Conservation (phyloP, 768 basidiomycete species). For the Pluteus cervinus region DNA sequence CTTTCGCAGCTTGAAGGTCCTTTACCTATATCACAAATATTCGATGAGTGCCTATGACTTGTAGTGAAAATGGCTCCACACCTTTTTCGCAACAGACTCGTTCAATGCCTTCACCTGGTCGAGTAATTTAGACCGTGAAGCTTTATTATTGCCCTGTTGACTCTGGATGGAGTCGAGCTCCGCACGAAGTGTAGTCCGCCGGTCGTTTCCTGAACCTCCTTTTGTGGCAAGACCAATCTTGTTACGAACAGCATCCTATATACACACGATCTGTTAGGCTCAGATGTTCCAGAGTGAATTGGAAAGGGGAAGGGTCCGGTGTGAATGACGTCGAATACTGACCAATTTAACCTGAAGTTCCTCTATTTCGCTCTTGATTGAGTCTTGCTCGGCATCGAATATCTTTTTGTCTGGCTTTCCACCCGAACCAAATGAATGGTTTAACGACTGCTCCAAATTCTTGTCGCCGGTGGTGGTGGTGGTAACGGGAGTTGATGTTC, state of each 20-base stretch:
- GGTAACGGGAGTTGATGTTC: slow-evolving; percentile 42
- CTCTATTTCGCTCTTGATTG: slow-evolving; percentile 80
- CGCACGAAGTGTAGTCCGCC: slow-evolving; percentile 62
- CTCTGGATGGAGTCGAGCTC: slow-evolving; percentile 78
- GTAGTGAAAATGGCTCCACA: slow-evolving; percentile 19
- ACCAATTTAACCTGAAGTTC: slow-evolving; percentile 75
- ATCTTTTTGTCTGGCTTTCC: slow-evolving; percentile 80
- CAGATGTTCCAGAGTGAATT: too few relatives aligned
- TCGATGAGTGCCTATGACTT: slow-evolving; percentile 1
- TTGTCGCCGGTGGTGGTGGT: slow-evolving; percentile 34
- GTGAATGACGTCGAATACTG: slow-evolving; percentile 25
- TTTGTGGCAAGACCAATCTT: slow-evolving; percentile 66
- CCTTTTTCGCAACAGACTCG: slow-evolving; percentile 80
- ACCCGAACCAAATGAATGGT: slow-evolving; percentile 28
- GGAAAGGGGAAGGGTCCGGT: slow-evolving; percentile 7
- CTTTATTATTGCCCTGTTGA: slow-evolving; percentile 75
- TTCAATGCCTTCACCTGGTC: slow-evolving; percentile 79
- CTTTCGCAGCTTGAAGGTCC: slow-evolving; percentile 76
- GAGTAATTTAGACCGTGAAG: slow-evolving; percentile 57
- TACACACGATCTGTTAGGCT: too few relatives aligned
- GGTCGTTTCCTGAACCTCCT: slow-evolving; percentile 61
- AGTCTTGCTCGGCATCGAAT: slow-evolving; percentile 84
- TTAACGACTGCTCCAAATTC: slow-evolving; percentile 33
- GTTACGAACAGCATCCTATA: slow-evolving; percentile 63
- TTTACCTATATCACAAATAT: slow-evolving; percentile 51